Conservation (phyloP, 2,329 filamentous ascomycete genomes). For the Sarocladiaceae sp. region DNA sequence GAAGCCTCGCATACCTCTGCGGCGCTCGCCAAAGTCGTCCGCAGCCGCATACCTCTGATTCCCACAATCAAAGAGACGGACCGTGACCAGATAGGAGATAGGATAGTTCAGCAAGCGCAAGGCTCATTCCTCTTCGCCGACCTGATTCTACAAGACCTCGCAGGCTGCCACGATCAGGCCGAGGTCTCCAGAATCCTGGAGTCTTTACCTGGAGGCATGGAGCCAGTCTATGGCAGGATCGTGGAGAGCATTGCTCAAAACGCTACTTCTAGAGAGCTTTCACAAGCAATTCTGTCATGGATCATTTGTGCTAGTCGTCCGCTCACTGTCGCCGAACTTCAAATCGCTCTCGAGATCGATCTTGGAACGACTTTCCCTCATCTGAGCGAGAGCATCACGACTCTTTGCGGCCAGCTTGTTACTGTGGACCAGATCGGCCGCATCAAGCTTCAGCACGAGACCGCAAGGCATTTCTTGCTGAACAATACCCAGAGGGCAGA, state of each 20-base stretch:
- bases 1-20: neutral
- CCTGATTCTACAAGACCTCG: constrained; percentile 23
- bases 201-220: constrained; percentile 29
- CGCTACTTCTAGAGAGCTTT: constrained; percentile 23
- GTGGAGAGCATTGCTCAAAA: constrained; percentile 25
- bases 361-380: constrained; percentile 24
- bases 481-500: neutral
- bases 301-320: constrained; percentile 27
- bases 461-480: constrained; percentile 27
- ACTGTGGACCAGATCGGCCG: constrained; percentile 25
- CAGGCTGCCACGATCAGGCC: constrained; percentile 20
- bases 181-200: constrained; percentile 26
- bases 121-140: constrained; percentile 32
- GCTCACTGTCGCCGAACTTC: constrained; percentile 28
- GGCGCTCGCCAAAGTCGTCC: neutral
- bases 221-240: constrained; percentile 26
- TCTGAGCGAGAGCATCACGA: constrained; percentile 21
- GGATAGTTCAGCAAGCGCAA: constrained; percentile 28
- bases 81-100: neutral
- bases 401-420: constrained; percentile 32
- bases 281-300: constrained; percentile 33
- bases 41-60: neutral
- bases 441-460: constrained; percentile 33
- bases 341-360: constrained; percentile 28
- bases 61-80: neutral